Conservation (phyloP, 345 rosid genomes). For the Gynandropsis gynandra region DNA sequence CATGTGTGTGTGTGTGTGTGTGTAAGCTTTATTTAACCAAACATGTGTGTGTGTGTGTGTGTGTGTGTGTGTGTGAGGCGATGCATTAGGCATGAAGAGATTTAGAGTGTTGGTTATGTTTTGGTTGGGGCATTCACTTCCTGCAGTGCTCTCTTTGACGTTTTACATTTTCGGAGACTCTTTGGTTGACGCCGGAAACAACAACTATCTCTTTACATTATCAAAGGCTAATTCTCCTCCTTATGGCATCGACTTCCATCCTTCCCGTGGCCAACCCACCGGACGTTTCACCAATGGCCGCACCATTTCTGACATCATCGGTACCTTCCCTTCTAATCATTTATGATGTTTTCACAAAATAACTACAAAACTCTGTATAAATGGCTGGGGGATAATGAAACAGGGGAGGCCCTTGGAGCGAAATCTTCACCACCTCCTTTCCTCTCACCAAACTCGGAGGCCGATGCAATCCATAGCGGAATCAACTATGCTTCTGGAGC, state of each 20-base stretch:
- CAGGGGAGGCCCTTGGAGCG: constrained; percentile 46
- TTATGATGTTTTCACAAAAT: neutral
- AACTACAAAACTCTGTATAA: constrained; percentile 10
- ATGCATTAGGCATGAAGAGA: no score
- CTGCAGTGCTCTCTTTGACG: no score
- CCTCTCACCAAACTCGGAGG: constrained; percentile 33
- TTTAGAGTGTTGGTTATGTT: no score
- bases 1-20: no score
- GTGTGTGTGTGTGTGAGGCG: no score
- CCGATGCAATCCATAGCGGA: constrained; percentile 30
- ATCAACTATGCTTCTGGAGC: constrained; percentile 55
- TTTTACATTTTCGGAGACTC: constrained; percentile 60
- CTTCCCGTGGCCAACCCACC: constrained; percentile 59
- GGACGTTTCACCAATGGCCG: constrained; percentile 76
- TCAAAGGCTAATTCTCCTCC: constrained; percentile 54
- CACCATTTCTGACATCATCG: constrained; percentile 79
- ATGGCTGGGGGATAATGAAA: constrained; percentile 6
- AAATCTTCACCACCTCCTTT: constrained; percentile 40
- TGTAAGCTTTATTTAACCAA: no score
- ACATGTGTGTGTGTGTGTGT: no score
- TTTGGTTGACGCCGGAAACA: constrained; percentile 59
- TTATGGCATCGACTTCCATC: constrained; percentile 68
- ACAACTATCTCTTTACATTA: constrained; percentile 47
- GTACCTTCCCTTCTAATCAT: no score
- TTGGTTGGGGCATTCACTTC: no score